These are phyloP conservation scores for Thalia dealbata DNA, from an alignment of 176 grass and related monocot genomes.

Conservation along the genomic window DNA sequence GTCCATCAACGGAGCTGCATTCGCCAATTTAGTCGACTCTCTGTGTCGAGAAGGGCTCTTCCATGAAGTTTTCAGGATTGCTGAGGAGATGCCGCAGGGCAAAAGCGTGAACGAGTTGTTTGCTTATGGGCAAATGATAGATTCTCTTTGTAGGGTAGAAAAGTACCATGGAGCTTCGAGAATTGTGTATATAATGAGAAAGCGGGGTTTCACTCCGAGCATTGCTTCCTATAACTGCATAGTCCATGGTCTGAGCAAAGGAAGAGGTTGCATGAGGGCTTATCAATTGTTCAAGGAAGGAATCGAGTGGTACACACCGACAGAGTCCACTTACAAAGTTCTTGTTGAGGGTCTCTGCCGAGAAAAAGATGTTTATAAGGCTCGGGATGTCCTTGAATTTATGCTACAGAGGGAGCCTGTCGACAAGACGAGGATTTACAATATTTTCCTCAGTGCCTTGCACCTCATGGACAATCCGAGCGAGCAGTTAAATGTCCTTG, in stretches of 20 bases:
- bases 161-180: slow-evolving; percentile 64
- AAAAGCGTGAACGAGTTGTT: slow-evolving; percentile 40
- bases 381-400: slow-evolving; percentile 49
- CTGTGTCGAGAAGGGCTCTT: slow-evolving; percentile 62
- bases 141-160: slow-evolving; percentile 50
- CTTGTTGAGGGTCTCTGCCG: slow-evolving; percentile 56
- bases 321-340: slow-evolving; percentile 55
- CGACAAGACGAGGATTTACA: slow-evolving; percentile 58
- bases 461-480: slow-evolving; percentile 48
- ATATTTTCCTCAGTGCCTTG: slow-evolving; percentile 66
- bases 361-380: slow-evolving; percentile 60
- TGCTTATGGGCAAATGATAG: slow-evolving; percentile 68
- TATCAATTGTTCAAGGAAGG: slow-evolving; percentile 79
- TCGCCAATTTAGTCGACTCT: slow-evolving; percentile 74
- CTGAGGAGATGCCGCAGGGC: slow-evolving; percentile 54
- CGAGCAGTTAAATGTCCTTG: slow-evolving; percentile 57
- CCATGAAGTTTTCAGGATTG: slow-evolving; percentile 51
- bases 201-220: slow-evolving; percentile 50
- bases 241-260: slow-evolving; percentile 69
- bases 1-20: slow-evolving; percentile 41
- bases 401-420: slow-evolving; percentile 33
- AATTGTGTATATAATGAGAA: slow-evolving; percentile 77
- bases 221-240: slow-evolving; percentile 77
- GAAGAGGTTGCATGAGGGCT: slow-evolving; percentile 39
- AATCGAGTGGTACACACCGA: slow-evolving; percentile 28